These are phyloP conservation scores for Candida mesenterica DNA, from an alignment of 1,139 yeast species.

Conservation along the genomic window DNA sequence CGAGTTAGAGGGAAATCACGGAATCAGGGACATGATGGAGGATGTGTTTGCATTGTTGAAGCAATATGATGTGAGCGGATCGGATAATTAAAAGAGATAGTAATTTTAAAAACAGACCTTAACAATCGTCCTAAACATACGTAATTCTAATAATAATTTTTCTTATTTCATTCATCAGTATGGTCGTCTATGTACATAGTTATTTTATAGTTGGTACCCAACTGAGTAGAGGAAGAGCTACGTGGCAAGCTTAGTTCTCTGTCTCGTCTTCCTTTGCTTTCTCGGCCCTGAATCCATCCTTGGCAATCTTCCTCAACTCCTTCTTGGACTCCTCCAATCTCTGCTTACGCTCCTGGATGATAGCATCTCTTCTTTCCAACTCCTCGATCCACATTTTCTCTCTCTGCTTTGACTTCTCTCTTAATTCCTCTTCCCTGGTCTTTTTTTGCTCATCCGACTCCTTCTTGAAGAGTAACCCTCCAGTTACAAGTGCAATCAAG, in stretches of 20 bases:
- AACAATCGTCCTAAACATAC: no score
- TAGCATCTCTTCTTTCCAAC: slow-evolving; percentile 75
- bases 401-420: slow-evolving; percentile 78
- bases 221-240: no score
- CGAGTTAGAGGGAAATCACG: slow-evolving; percentile 42
- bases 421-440: slow-evolving; percentile 57
- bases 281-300: slow-evolving; percentile 36
- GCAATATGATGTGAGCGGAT: slow-evolving; percentile 42
- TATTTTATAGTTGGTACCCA: no score
- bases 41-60: slow-evolving; percentile 51
- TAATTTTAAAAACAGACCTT: no score
- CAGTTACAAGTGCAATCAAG: slow-evolving; percentile 74
- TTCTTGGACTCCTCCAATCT: slow-evolving; percentile 38
- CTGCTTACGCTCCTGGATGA: slow-evolving; percentile 62
- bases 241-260: no score
- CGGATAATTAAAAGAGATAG: slow-evolving; percentile 43
- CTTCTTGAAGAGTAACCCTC: slow-evolving; percentile 63
- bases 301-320: slow-evolving; percentile 40
- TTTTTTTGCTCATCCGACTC: slow-evolving; percentile 41
- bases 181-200: not conserved
- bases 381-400: slow-evolving; percentile 90
- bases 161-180: not conserved
- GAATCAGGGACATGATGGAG: slow-evolving; percentile 60
- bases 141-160: not conserved
- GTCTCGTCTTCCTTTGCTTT: no score